Conservation (phyloP, 2,329 filamentous ascomycete species). For the Trichoderma brevicompactum region DNA sequence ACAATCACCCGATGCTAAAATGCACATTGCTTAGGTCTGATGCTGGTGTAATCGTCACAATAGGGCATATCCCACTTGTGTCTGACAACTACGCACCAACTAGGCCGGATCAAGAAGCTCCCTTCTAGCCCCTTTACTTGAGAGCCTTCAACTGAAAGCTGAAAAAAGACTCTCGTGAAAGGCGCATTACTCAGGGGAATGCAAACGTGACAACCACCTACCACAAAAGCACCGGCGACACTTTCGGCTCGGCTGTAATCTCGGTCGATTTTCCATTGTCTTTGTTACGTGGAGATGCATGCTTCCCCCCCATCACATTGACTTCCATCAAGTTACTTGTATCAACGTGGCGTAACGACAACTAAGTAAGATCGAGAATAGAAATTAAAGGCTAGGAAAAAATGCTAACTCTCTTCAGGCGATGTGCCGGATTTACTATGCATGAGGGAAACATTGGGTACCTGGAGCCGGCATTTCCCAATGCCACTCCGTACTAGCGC, state of each 20-base stretch:
- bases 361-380: conserved; percentile 3
- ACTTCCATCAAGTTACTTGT: conserved; percentile 3
- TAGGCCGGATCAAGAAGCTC: conserved; percentile 25
- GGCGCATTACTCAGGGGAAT: background rate
- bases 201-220: background rate
- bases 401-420: background rate
- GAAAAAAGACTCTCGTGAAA: background rate
- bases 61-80: conserved; percentile 9
- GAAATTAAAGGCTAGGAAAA: background rate
- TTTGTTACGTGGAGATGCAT: background rate
- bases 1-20: conserved; percentile 23
- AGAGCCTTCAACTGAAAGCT: conserved; percentile 3
- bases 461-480: conserved; percentile 4
- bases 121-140: conserved; percentile 10
- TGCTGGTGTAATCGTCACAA: conserved; percentile 8
- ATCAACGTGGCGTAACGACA: background rate
- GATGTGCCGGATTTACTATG: conserved; percentile 19
- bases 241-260: conserved; percentile 20
- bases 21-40: conserved; percentile 4
- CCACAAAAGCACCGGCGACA: background rate
- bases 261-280: conserved; percentile 8
- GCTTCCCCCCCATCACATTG: conserved; percentile 5
- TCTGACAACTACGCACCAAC: conserved; percentile 10
- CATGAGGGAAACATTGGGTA: conserved; percentile 13
- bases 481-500: background rate